Conservation (phyloP, 2,329 filamentous ascomycete species). For the Amylocarpus encephaloides region DNA sequence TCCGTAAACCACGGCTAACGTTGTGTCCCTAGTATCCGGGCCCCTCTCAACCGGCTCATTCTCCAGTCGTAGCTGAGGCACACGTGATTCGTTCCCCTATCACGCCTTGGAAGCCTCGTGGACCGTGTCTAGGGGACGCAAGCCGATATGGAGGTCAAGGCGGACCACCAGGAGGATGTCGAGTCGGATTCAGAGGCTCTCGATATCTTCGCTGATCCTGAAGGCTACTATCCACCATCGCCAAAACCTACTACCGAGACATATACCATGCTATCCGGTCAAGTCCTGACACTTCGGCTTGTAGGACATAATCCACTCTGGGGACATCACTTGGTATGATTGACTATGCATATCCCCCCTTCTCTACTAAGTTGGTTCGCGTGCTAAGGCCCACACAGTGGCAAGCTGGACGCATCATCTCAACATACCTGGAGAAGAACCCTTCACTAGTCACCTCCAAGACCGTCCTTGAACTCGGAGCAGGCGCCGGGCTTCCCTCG, state of each 20-base stretch:
- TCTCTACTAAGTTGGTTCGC: neutral
- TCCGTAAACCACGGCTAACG: too few species aligned
- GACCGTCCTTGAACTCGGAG: slow-evolving; percentile 82
- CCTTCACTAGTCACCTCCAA: slow-evolving; percentile 56
- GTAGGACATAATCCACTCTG: slow-evolving; percentile 85
- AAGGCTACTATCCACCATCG: slow-evolving; percentile 71
- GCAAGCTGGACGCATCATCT: slow-evolving; percentile 78
- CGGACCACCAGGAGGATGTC: slow-evolving; percentile 8
- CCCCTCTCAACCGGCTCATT: neutral
- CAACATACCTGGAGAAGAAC: slow-evolving; percentile 69
- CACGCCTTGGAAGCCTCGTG: too few species aligned
- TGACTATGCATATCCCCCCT: neutral
- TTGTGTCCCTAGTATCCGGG: too few species aligned
- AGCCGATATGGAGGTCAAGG: slow-evolving; percentile 1
- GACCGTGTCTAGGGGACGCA: neutral
- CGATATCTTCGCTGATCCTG: slow-evolving; percentile 72
- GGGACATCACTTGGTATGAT: slow-evolving; percentile 62
- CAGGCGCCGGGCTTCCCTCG: slow-evolving; percentile 78
- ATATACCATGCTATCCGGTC: slow-evolving; percentile 62
- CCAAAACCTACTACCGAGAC: slow-evolving; percentile 67
- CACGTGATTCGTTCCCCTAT: slow-evolving; percentile 18
- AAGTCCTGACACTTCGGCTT: slow-evolving; percentile 54
- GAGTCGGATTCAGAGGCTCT: slow-evolving; percentile 17
- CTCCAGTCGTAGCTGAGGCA: too few species aligned
- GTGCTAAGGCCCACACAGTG: slow-evolving; percentile 39